Conservation (phyloP, 2,329 filamentous ascomycete genomes). For the Periconia sp. region DNA sequence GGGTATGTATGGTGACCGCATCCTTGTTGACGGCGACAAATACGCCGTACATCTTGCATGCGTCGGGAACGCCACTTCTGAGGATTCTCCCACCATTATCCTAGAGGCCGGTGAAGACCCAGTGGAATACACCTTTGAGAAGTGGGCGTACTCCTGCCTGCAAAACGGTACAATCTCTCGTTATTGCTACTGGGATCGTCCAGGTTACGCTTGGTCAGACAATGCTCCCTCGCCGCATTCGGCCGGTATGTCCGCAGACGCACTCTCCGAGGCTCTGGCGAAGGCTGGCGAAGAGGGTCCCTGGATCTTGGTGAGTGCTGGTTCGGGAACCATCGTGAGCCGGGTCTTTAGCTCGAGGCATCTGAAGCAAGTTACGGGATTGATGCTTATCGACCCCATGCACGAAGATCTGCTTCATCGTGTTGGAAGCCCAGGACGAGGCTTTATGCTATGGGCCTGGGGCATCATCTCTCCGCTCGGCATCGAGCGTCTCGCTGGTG, state of each 20-base stretch:
- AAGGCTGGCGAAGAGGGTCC: constrained; percentile 82
- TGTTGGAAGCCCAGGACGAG: constrained; percentile 70
- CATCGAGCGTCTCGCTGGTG: constrained; percentile 77
- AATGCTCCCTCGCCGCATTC: constrained; percentile 93
- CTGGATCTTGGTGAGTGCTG: constrained; percentile 86
- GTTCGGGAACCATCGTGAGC: constrained; percentile 85
- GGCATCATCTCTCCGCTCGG: constrained; percentile 88
- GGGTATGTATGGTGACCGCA: constrained; percentile 73
- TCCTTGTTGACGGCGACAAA: constrained; percentile 81
- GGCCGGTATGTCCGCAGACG: constrained; percentile 90
- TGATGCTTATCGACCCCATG: constrained; percentile 85
- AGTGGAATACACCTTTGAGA: constrained; percentile 78
- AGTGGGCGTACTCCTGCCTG: constrained; percentile 77
- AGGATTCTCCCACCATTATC: constrained; percentile 75
- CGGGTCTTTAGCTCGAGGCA: constrained; percentile 91
- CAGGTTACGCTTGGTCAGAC: constrained; percentile 86
- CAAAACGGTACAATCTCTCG: constrained; percentile 81
- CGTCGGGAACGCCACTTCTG: constrained; percentile 69
- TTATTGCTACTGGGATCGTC: constrained; percentile 96
- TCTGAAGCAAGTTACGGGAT: constrained; percentile 72
- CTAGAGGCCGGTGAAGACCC: constrained; percentile 84
- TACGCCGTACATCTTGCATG: constrained; percentile 90
- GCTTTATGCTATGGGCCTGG: constrained; percentile 85
- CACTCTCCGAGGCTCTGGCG: constrained; percentile 83
- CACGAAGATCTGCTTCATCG: constrained; percentile 83